These are phyloP conservation scores for Aspergillus fumigatiaffinis DNA, from an alignment of 2,329 filamentous ascomycete species.

Conservation along the genomic window DNA sequence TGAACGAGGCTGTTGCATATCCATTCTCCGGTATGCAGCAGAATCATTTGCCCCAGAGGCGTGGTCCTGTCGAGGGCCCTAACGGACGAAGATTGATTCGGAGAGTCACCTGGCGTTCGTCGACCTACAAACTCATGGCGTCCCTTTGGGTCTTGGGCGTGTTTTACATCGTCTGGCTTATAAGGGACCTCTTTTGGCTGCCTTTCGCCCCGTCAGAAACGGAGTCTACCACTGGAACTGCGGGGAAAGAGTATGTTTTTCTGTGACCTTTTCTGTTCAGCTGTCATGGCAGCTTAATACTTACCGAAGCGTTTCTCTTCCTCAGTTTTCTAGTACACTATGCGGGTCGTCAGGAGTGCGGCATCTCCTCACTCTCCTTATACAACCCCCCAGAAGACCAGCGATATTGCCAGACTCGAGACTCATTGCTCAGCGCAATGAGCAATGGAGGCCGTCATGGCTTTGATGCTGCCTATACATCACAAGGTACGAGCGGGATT, in stretches of 20 bases:
- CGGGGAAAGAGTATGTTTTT: conserved; percentile 21
- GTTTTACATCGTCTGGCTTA: conserved; percentile 39
- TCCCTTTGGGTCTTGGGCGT: conserved; percentile 39
- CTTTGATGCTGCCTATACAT: conserved; percentile 38
- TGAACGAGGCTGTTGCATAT: conserved; percentile 34
- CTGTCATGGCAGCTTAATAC: conserved; percentile 1
- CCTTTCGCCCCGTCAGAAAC: conserved; percentile 27
- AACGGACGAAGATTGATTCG: conserved; percentile 37
- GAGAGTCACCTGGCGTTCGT: conserved; percentile 41
- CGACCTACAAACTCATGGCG: conserved; percentile 40
- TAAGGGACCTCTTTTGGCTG: conserved; percentile 37
- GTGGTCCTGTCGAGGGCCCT: conserved; percentile 39
- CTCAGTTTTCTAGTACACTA: conserved; percentile 34
- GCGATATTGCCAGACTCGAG: conserved; percentile 32
- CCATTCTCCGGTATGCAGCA: conserved; percentile 27
- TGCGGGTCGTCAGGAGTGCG: conserved; percentile 35
- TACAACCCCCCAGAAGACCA: conserved; percentile 26
- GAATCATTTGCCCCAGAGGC: conserved; percentile 22
- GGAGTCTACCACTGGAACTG: not conserved
- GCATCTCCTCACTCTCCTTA: conserved; percentile 32
- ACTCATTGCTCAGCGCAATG: conserved; percentile 37
- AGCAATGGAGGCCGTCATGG: conserved; percentile 41
- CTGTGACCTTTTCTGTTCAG: conserved; percentile 1
- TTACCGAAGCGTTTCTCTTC: conserved; percentile 9
- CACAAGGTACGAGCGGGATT: conserved; percentile 25